These are phyloP conservation scores for Turnera subulata DNA, from an alignment of 345 rosid genomes.

Conservation along the genomic window DNA sequence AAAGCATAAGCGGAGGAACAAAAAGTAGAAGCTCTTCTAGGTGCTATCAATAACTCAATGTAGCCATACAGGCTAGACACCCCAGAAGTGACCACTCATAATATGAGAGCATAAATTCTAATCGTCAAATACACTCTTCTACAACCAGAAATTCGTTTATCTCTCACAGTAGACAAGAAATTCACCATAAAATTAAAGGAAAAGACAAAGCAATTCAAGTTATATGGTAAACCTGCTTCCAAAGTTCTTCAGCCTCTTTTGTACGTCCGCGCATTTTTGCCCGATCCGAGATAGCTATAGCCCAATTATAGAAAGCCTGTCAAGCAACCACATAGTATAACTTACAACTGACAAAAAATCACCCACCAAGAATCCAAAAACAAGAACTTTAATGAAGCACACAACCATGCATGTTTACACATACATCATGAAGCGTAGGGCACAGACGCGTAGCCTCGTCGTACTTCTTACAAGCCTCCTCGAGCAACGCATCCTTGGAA, in stretches of 20 bases:
- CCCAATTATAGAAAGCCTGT: slow-evolving; percentile 99
- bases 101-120: neutral
- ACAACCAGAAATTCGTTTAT: too few relatives aligned
- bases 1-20: neutral
- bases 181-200: neutral
- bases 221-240: slow-evolving; percentile 66
- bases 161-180: too few relatives aligned
- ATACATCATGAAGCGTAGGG: slow-evolving; percentile 94
- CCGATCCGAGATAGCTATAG: slow-evolving; percentile 97
- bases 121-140: too few relatives aligned
- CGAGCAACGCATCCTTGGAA: slow-evolving; percentile 91
- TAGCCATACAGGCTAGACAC: neutral
- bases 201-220: neutral
- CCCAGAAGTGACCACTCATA: neutral
- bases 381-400: slow-evolving; percentile 5
- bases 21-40: neutral
- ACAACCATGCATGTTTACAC: slow-evolving; percentile 16
- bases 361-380: neutral
- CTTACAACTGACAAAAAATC: neutral
- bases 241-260: slow-evolving; percentile 97
- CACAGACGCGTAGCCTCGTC: slow-evolving; percentile 89
- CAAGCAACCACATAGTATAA: slow-evolving; percentile 22
- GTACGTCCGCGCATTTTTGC: slow-evolving; percentile 99
- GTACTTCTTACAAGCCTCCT: slow-evolving; percentile 96
- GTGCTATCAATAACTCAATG: neutral